Percentiles rank a stretch among this genome's conserved stretches.
These are phyloP conservation scores for Lolium rigidum DNA, from an alignment of 176 grass and related monocot species.

Conservation along the genomic window DNA sequence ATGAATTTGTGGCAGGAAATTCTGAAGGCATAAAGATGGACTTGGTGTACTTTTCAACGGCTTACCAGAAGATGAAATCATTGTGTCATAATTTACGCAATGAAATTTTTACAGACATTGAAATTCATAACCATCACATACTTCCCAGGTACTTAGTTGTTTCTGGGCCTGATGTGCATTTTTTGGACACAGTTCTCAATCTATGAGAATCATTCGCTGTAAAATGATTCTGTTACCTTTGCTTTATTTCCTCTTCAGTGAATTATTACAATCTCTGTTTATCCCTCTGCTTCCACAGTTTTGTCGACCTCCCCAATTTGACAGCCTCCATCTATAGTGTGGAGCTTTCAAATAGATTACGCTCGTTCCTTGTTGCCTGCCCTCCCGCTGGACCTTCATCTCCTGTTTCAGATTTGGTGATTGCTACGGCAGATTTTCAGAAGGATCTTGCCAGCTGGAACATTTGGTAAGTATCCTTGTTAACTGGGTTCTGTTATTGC, in stretches of 20 bases:
- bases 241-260: background rate
- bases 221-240: no score
- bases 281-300: slow-evolving; percentile 46
- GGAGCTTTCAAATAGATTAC: slow-evolving; percentile 85
- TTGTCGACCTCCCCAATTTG: slow-evolving; percentile 88
- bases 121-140: slow-evolving; percentile 97
- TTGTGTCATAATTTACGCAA: slow-evolving; percentile 86
- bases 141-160: slow-evolving; percentile 71
- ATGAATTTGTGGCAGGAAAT: slow-evolving; percentile 76
- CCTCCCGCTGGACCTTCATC: slow-evolving; percentile 85
- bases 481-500: slow-evolving; percentile 13
- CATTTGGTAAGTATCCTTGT: slow-evolving; percentile 69
- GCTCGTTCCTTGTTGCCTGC: slow-evolving; percentile 86
- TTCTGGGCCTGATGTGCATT: background rate
- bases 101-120: slow-evolving; percentile 98
- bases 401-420: slow-evolving; percentile 89
- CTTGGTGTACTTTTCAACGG: slow-evolving; percentile 71
- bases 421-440: slow-evolving; percentile 94
- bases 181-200: background rate
- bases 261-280: slow-evolving; percentile 31
- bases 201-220: background rate
- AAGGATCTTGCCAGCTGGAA: slow-evolving; percentile 95
- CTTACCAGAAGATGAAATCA: slow-evolving; percentile 91
- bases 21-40: slow-evolving; percentile 74
- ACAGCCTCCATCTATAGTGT: slow-evolving; percentile 82